These are phyloP conservation scores for Tetrapisispora taiwanensis DNA, from an alignment of 805 yeast species.

Conservation along the genomic window DNA sequence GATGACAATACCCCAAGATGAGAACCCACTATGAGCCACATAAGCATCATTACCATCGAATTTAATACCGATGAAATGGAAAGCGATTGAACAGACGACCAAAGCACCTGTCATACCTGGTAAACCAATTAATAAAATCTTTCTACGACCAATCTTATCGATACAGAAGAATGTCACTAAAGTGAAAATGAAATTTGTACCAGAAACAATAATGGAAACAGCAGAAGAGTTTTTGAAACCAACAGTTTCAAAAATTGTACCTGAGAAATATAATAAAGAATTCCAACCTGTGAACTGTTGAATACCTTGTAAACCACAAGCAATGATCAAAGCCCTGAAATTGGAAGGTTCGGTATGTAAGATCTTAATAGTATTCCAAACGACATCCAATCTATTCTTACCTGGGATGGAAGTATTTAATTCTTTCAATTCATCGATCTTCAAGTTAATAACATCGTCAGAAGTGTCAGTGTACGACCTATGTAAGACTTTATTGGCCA, in stretches of 20 bases:
- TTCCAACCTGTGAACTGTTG: conserved; percentile 97
- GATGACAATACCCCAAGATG: conserved; percentile 82
- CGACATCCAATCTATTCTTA: conserved; percentile 36
- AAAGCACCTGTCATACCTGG: conserved; percentile 78
- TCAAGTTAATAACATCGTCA: conserved; percentile 52
- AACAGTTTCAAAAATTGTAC: conserved; percentile 83
- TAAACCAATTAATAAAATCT: conserved; percentile 64
- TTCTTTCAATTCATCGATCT: conserved; percentile 53
- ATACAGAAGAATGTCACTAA: conserved; percentile 76
- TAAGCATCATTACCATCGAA: conserved; percentile 42
- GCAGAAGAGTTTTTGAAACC: conserved; percentile 90
- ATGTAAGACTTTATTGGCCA: conserved; percentile 56
- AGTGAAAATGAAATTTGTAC: conserved; percentile 87
- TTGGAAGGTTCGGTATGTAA: conserved; percentile 66
- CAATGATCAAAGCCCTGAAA: conserved; percentile 78
- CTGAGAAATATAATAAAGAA: conserved; percentile 89
- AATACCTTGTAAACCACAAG: conserved; percentile 90
- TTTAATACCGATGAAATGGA: conserved; percentile 67
- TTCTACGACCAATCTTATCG: conserved; percentile 81
- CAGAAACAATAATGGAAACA: conserved; percentile 86
- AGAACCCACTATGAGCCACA: conserved; percentile 37
- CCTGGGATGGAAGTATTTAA: conserved; percentile 41
- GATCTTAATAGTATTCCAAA: conserved; percentile 51
- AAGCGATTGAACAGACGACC: conserved; percentile 77
- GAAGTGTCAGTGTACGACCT: conserved; percentile 56